A percentile compares a stretch with the other conserved stretches of the same genome.
These are phyloP conservation scores for Elsinoe ampelina DNA, from an alignment of 2,329 filamentous ascomycete genomes.

Conservation along the genomic window DNA sequence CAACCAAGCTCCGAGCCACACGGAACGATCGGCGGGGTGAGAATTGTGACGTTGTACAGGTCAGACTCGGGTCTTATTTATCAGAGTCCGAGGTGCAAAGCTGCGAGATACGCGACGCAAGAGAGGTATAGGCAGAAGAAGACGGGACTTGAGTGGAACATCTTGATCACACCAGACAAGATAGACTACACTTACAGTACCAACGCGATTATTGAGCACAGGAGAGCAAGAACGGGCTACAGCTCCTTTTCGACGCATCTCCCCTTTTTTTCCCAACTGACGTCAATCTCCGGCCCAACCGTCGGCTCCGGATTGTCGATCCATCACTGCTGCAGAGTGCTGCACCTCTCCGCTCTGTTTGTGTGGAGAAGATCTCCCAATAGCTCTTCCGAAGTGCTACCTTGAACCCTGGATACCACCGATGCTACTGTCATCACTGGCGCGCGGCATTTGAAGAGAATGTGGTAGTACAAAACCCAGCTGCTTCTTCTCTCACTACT, in stretches of 20 bases:
- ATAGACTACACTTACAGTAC: no score
- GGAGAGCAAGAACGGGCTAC: not conserved
- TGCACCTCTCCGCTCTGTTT: not conserved
- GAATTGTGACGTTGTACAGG: not conserved
- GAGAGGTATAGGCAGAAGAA: no score
- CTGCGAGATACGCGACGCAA: no score
- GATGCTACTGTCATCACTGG: constrained; percentile 2
- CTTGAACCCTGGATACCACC: not conserved
- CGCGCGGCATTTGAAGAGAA: not conserved
- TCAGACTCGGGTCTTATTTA: not conserved
- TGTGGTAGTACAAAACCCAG: not conserved
- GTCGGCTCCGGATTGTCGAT: not conserved
- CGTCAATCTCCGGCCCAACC: not conserved
- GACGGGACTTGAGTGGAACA: no score
- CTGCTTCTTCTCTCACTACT: not conserved
- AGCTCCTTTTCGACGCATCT: not conserved
- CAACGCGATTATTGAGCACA: not conserved
- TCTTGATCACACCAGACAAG: no score
- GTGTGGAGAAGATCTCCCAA: constrained; percentile 6
- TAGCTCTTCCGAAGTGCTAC: constrained; percentile 7
- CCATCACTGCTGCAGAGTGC: not conserved
- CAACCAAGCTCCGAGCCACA: constrained; percentile 1
- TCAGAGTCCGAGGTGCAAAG: no score
- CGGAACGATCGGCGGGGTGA: not conserved
- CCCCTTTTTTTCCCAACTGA: not conserved